phyloP scores from a whole-genome alignment of 305 asterid genomes.

The Vinca major region DNA sequence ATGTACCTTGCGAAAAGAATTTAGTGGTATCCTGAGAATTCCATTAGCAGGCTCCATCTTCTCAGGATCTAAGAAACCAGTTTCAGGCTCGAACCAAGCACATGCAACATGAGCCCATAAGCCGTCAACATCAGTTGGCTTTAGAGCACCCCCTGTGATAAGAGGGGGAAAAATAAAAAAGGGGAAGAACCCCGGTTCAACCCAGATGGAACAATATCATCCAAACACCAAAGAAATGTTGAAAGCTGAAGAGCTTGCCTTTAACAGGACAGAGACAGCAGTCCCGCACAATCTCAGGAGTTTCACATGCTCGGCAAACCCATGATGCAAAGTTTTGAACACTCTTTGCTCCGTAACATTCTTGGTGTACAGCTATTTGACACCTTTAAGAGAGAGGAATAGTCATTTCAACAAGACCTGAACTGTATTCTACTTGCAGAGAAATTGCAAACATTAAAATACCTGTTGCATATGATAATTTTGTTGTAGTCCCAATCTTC shows the following conservation, averaged over 20 bases:
- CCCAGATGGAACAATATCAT: slow-evolving; percentile 1
- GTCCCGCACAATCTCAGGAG: slow-evolving; percentile 69
- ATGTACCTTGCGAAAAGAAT: slow-evolving; percentile 59
- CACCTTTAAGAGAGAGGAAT: slow-evolving; percentile 39
- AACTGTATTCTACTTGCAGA: neutral
- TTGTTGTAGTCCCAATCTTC: slow-evolving; percentile 96
- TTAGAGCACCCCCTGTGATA: slow-evolving; percentile 81
- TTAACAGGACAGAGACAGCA: slow-evolving; percentile 96
- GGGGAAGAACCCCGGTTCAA: slow-evolving; percentile 9
- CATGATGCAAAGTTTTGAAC: slow-evolving; percentile 73
- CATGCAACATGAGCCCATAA: slow-evolving; percentile 98
- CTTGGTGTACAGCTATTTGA: slow-evolving; percentile 96
- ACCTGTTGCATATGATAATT: slow-evolving; percentile 96
- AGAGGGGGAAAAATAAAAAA: too few species aligned
- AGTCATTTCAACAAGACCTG: neutral
- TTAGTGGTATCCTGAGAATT: slow-evolving; percentile 58
- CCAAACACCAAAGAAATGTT: slow-evolving; percentile 2
- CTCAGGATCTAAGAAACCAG: slow-evolving; percentile 56
- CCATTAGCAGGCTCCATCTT: slow-evolving; percentile 97
- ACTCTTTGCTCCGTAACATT: slow-evolving; percentile 77
- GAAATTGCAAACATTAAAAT: slow-evolving; percentile 14
- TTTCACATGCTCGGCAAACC: slow-evolving; percentile 97
- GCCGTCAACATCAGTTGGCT: slow-evolving; percentile 72
- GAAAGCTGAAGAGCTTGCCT: slow-evolving; percentile 43
- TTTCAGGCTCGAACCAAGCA: slow-evolving; percentile 95